Evolutionary conservation across 2,329 filamentous ascomycete species (phyloP), one percentile per base, ranked within the genome.

Genomic region (Stylonectria norvegica): DNA sequence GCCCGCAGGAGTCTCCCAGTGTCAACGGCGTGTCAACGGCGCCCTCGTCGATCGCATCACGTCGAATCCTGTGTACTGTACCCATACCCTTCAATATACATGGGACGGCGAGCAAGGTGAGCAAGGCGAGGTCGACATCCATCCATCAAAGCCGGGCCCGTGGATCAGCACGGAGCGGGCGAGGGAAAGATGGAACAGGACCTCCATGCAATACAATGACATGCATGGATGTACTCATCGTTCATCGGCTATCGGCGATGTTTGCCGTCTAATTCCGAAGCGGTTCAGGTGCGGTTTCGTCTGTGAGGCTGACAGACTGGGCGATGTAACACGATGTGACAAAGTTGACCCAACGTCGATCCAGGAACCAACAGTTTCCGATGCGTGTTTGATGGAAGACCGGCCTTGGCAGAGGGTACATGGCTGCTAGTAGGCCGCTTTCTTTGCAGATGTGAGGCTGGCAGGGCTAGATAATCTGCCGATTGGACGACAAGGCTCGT

Each of bases 1-100:
- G 31, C 31, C 50, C 48, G 45, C 39, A 20, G 31, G 35, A 53
- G 48, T 52, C 40, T 48, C 43, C 43, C 39, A 44, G 48, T 23
- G n/a, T n/a, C n/a, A n/a, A n/a, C n/a, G n/a, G n/a, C n/a, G n/a
- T 19, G 30, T 18, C 30, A 32, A 16, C 30, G n/a, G 7, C 27
- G 27, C n/a, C 23, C 38, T 33, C 30, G 25, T 40, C 20, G 40
- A 41, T 50, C 39, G 45, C 46, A 48, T 46, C 44, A 47, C 41
- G 38, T 23, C 25, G 25, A 36, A 22, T 6, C 17, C 5, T 32
- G 15, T 32, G n/a, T 16, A 9, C 5, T 6, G 14, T 18, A 19
- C 27, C 22, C 8, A 25, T 25, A 25, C 22, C 12, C 12, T 25
- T 25, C 22, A 25, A 7, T 25, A 14, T 29, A 29, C 6, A 6